A percentile compares a stretch with the other conserved stretches of the same genome.
Evolutionary conservation across 2,329 filamentous ascomycete genomes (phyloP).

Genomic region (Ophiostoma piceae): DNA sequence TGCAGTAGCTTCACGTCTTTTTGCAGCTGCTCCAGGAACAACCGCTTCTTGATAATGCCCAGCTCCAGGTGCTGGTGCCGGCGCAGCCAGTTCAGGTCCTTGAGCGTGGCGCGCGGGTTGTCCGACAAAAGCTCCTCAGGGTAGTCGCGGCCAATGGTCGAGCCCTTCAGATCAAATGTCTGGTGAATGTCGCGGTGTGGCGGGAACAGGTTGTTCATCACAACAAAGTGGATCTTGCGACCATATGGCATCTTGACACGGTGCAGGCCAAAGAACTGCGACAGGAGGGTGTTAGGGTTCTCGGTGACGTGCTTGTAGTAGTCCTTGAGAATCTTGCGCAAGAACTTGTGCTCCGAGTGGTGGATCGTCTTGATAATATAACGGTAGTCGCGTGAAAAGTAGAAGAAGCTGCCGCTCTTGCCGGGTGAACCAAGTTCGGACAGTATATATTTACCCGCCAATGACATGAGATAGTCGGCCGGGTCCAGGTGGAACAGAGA

Average conservation of each 20-base stretch:
- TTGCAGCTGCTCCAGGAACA: constrained; percentile 85
- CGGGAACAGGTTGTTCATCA: constrained; percentile 99
- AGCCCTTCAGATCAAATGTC: constrained; percentile 95
- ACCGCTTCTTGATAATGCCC: constrained; percentile 77
- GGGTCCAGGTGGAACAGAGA: constrained; percentile 86
- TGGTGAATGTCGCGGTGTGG: constrained; percentile 95
- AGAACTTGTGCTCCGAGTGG: constrained; percentile 84
- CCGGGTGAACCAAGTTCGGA: constrained; percentile 95
- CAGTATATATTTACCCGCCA: constrained; percentile 97
- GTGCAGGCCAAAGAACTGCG: constrained; percentile 95
- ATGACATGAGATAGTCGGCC: constrained; percentile 94
- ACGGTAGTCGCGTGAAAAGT: constrained; percentile 98
- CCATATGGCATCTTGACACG: constrained; percentile 98
- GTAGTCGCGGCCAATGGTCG: constrained; percentile 88
- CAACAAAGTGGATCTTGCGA: constrained; percentile 97
- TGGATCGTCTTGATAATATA: constrained; percentile 99
- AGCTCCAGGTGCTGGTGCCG: constrained; percentile 80
- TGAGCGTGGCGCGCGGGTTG: constrained; percentile 88
- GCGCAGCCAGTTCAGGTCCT: constrained; percentile 94
- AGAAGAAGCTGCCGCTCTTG: constrained; percentile 99
- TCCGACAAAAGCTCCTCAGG: constrained; percentile 79
- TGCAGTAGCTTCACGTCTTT: constrained; percentile 83
- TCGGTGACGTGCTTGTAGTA: constrained; percentile 90
- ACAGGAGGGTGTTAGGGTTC: constrained; percentile 94
- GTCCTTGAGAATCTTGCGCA: constrained; percentile 77